A percentile compares a stretch with the other conserved stretches of the same genome.
Evolutionary conservation across 495 filamentous ascomycete genomes (phyloP).

Genomic region (Annulohypoxylon nitens): DNA sequence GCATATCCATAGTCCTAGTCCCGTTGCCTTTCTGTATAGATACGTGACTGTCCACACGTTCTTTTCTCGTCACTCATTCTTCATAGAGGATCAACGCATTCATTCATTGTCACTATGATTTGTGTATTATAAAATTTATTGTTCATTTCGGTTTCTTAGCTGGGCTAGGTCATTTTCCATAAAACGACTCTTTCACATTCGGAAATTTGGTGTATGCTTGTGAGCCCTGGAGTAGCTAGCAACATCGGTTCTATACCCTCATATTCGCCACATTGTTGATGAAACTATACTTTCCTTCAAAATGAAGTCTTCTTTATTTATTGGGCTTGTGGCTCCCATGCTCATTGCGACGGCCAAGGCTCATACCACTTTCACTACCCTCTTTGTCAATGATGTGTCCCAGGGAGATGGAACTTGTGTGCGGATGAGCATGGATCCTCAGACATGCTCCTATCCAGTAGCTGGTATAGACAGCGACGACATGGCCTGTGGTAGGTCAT

Average conservation of each 20-base stretch:
- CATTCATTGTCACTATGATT: constrained; percentile 1
- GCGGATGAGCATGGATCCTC: constrained; percentile 69
- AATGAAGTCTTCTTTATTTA: constrained; percentile 47
- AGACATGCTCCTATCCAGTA: constrained; percentile 67
- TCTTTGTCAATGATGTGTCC: constrained; percentile 72
- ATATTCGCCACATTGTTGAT: neutral
- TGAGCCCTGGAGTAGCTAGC: neutral
- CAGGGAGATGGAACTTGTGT: constrained; percentile 79
- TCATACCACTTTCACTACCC: constrained; percentile 76
- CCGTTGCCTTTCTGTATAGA: neutral
- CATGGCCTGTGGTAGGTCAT: constrained; percentile 76
- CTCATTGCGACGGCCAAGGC: constrained; percentile 56
- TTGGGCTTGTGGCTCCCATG: constrained; percentile 48
- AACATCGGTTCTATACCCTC: neutral
- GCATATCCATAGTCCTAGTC: neutral
- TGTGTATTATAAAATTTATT: neutral
- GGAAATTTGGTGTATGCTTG: neutral
- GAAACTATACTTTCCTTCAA: constrained; percentile 10
- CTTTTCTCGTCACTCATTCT: constrained; percentile 12
- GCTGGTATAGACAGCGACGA: constrained; percentile 64
- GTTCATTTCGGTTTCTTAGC: constrained; percentile 29
- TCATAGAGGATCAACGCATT: neutral
- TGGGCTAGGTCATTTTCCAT: neutral
- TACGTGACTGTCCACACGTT: neutral
- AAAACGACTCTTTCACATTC: constrained; percentile 11